phyloP scores from a whole-genome alignment of 371 early-diverging fungal species.

The Lichtheimia corymbifera region DNA sequence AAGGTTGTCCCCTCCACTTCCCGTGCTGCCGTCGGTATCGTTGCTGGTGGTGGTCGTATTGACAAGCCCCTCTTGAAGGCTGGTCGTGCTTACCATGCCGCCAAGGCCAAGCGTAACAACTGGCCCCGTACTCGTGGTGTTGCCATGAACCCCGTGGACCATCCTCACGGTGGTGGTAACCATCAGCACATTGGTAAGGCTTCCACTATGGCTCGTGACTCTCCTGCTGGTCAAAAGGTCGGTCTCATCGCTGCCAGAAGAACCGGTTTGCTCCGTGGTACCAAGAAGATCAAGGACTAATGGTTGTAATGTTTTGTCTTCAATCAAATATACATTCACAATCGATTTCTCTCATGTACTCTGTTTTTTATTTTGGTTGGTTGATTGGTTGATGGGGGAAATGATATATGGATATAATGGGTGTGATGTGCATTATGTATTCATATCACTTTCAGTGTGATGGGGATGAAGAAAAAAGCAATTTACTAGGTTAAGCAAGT shows the following conservation, averaged over 20 bases:
- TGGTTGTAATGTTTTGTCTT: constrained; percentile 16
- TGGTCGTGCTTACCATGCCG: constrained; percentile 98
- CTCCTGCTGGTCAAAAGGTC: constrained; percentile 98
- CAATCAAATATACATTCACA: no score
- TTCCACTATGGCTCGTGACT: constrained; percentile 95
- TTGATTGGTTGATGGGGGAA: no score
- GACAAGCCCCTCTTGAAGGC: constrained; percentile 99
- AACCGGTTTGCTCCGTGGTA: constrained; percentile 91
- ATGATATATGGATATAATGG: no score
- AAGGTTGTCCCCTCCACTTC: constrained; percentile 88
- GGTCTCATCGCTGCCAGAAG: constrained; percentile 98
- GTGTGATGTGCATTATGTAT: no score
- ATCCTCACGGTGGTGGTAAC: constrained; percentile 74
- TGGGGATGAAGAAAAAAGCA: no score
- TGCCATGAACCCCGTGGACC: constrained; percentile 99
- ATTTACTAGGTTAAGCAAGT: no score
- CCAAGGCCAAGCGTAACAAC: constrained; percentile 97
- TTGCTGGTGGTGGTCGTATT: constrained; percentile 99
- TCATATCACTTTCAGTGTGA: no score
- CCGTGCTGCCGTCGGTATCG: constrained; percentile 98
- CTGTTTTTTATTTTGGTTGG: no score
- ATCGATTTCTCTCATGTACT: no score
- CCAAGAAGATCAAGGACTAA: constrained; percentile 79
- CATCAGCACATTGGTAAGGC: constrained; percentile 99
- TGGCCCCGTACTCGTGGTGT: constrained; percentile 99